Conservation (phyloP, 1,284 basidiomycete species). For the Heterobasidion irregulare region DNA sequence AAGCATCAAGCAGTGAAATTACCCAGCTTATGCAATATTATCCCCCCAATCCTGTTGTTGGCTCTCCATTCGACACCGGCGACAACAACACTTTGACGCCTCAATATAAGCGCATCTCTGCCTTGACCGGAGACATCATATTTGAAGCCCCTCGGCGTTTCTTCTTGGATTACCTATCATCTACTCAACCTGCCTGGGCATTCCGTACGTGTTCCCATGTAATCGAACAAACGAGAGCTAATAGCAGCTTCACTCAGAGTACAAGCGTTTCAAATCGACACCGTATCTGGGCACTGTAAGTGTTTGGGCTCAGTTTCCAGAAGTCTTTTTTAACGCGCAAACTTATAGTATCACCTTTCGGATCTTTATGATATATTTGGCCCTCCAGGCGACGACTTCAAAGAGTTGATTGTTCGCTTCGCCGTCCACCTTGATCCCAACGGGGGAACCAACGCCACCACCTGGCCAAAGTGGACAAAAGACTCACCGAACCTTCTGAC, state of each 20-base stretch:
- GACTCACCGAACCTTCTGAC: conserved; percentile 30
- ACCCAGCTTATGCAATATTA: conserved; percentile 28
- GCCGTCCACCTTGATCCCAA: conserved; percentile 39
- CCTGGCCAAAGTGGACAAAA: conserved; percentile 42
- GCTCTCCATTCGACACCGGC: conserved; percentile 47
- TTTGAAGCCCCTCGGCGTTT: conserved; percentile 14
- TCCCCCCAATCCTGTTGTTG: conserved; percentile 31
- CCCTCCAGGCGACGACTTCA: conserved; percentile 15
- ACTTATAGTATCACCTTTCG: conserved; percentile 24
- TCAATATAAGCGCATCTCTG: conserved; percentile 29
- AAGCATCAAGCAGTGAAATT: conserved; percentile 20
- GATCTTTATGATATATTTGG: conserved; percentile 26
- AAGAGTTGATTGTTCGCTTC: conserved; percentile 20
- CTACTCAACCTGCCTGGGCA: conserved; percentile 9
- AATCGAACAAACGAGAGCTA: not conserved
- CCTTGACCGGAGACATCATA: conserved; percentile 20
- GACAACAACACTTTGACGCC: conserved; percentile 33
- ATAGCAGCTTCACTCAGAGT: conserved; percentile 2
- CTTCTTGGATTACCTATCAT: conserved; percentile 7
- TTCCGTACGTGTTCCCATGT: conserved; percentile 6
- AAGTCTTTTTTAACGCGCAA: not conserved
- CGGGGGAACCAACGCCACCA: conserved; percentile 16
- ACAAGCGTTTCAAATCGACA: conserved; percentile 8
- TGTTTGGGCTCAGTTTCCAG: not conserved
- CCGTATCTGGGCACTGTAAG: conserved; percentile 11